Evolutionary conservation across 2,329 filamentous ascomycete genomes (phyloP), one percentile per base, ranked within the genome.

Genomic region (Fusarium globosum): DNA sequence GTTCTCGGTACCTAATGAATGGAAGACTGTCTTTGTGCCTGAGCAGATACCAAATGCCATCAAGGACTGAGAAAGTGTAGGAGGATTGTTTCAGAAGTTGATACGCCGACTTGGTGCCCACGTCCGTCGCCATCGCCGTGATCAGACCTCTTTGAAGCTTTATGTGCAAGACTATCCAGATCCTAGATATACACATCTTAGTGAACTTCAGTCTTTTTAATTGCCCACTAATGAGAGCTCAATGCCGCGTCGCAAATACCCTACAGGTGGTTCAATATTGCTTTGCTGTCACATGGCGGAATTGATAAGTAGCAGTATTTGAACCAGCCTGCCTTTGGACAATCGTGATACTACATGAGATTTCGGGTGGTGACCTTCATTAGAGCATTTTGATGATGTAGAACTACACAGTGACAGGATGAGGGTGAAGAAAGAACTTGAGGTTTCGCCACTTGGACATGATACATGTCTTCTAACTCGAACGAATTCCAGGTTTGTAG

Each of bases 71-170:
- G 20, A 36, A 36, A 36, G 35, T 36, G 62, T 68, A 52, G 35
- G 62, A 68, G 18, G 21, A 26, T 28, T 33, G 65, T 68, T 68
- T 68, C 65, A 36, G 45, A 67, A 60, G 21, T 48, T 38, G 39
- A 36, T 42, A 52, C 65, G 28, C 39, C 45, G 52, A 30, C n/a
- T 61, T 61, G 39, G 45, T 61, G 26, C 28, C 26, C 20, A 26
- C 49, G 12, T 28, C 16, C 28, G 11, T 23, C 28, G 28, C 20
- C 21, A 58, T 57, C 23, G 20, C 26, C 6, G 30, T 52, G n/a
- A 36, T 20, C 18, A 36, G 16, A 36, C n/a, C 18, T 33, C 14
- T 18, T 20, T 30, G 12, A 13, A 38, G 20, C 7, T 56, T 57
- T 9, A 43, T 16, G 30, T 57, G 38, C 9, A 57, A 57, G 33